Conservation (phyloP, 768 basidiomycete species). For the Suillus alpinus region DNA sequence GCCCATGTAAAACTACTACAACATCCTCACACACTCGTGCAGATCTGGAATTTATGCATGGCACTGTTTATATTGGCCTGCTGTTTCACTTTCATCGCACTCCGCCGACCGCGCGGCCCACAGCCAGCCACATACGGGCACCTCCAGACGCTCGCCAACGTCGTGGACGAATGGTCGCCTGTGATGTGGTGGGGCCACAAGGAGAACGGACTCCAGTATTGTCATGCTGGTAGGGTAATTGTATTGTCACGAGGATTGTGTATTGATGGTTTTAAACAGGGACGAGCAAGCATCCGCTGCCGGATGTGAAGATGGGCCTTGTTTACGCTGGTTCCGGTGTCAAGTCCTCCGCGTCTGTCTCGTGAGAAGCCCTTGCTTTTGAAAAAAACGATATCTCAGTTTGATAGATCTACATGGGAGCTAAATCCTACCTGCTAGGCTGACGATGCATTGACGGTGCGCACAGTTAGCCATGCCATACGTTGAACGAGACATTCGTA, state of each 20-base stretch:
- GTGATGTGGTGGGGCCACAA: slow-evolving; percentile 32
- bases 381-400: too few species aligned
- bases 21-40: neutral
- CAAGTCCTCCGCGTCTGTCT: too few species aligned
- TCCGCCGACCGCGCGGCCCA: slow-evolving; percentile 18
- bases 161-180: slow-evolving; percentile 33
- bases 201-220: neutral
- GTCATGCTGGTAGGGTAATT: slow-evolving; percentile 19
- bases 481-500: too few species aligned
- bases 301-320: neutral
- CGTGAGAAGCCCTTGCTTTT: too few species aligned
- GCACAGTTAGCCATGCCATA: too few species aligned
- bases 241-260: neutral
- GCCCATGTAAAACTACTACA: neutral
- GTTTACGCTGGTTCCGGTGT: neutral
- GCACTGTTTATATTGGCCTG: slow-evolving; percentile 20
- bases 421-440: too few species aligned
- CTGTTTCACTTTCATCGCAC: slow-evolving; percentile 12
- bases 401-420: too few species aligned
- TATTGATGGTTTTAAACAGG: neutral
- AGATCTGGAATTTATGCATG: slow-evolving; percentile 26
- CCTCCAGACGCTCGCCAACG: slow-evolving; percentile 31
- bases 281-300: slow-evolving; percentile 1
- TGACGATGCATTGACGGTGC: too few species aligned
- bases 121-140: slow-evolving; percentile 33